Conservation (phyloP, 345 rosid genomes). For the Trapa incisa region DNA sequence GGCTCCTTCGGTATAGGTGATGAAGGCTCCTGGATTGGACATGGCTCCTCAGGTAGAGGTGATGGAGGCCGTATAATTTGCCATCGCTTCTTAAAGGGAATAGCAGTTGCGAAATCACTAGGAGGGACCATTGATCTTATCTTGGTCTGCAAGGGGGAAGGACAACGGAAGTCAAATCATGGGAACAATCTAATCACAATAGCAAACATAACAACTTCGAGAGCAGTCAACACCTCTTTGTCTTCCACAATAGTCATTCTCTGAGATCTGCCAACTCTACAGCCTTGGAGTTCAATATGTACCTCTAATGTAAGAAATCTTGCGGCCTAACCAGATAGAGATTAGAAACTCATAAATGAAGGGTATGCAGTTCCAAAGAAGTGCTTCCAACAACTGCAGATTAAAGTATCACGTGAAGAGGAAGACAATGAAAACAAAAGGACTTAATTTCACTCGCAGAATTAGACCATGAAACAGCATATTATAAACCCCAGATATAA, state of each 20-base stretch:
- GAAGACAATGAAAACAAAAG: neutral
- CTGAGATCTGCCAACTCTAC: conserved; percentile 11
- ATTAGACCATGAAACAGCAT: neutral
- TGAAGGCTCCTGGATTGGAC: no score
- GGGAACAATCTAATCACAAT: conserved; percentile 6
- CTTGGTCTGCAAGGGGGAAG: conserved; percentile 35
- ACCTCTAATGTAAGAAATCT: neutral
- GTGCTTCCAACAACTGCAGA: conserved; percentile 5
- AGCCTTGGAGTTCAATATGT: neutral
- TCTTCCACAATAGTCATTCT: conserved; percentile 35
- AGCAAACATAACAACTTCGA: conserved; percentile 6
- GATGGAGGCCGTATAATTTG: conserved; percentile 33
- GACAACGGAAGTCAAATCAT: neutral
- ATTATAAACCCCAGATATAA: neutral
- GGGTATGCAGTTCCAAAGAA: neutral
- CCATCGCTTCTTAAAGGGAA: conserved; percentile 86
- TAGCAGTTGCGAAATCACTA: conserved; percentile 41
- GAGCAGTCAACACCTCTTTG: conserved; percentile 38
- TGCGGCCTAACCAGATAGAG: neutral
- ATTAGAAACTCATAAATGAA: neutral
- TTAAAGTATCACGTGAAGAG: neutral
- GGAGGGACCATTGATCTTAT: conserved; percentile 32
- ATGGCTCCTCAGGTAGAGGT: conserved; percentile 25
- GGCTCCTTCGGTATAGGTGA: no score
- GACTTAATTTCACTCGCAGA: neutral